Evolutionary conservation across 2,329 filamentous ascomycete species (phyloP).

Genomic region (Stachybotrys chartarum): DNA sequence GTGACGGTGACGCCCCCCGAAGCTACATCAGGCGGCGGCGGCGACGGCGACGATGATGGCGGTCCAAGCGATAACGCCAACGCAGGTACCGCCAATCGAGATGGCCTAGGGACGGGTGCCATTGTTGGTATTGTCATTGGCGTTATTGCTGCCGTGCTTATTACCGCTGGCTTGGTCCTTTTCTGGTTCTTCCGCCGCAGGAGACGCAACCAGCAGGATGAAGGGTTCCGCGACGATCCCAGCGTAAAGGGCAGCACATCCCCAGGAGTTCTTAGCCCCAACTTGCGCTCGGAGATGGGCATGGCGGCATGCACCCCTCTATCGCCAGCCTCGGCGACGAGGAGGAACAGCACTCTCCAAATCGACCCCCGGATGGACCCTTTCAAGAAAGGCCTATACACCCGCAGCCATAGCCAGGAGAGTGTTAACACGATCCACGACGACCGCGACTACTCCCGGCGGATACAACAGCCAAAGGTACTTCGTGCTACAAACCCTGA

Average conservation of each 20-base stretch:
- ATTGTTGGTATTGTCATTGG: constrained; percentile 48
- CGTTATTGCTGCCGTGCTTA: constrained; percentile 35
- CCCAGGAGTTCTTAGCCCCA: neutral
- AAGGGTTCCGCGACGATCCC: constrained; percentile 35
- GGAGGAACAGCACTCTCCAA: constrained; percentile 46
- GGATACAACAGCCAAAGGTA: constrained; percentile 48
- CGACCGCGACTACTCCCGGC: constrained; percentile 58
- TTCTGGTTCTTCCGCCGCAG: constrained; percentile 39
- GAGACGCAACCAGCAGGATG: constrained; percentile 33
- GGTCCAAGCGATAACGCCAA: constrained; percentile 2
- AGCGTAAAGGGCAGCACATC: constrained; percentile 37
- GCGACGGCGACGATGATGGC: constrained; percentile 6
- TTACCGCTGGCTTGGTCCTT: constrained; percentile 25
- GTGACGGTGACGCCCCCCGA: constrained; percentile 44
- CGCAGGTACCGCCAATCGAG: constrained; percentile 5
- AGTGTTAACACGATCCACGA: constrained; percentile 58
- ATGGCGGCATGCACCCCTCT: constrained; percentile 12
- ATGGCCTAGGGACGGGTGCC: constrained; percentile 34
- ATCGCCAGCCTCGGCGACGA: constrained; percentile 29
- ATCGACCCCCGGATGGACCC: constrained; percentile 59
- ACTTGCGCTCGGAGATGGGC: neutral
- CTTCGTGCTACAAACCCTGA: constrained; percentile 59
- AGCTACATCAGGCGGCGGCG: constrained; percentile 11
- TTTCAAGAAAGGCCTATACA: constrained; percentile 49
- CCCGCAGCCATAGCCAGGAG: constrained; percentile 52